A percentile compares a stretch with the other conserved stretches of the same genome.
Evolutionary conservation across 106 monocot species (phyloP).

Genomic region (Alisma plantagoaquatica): DNA sequence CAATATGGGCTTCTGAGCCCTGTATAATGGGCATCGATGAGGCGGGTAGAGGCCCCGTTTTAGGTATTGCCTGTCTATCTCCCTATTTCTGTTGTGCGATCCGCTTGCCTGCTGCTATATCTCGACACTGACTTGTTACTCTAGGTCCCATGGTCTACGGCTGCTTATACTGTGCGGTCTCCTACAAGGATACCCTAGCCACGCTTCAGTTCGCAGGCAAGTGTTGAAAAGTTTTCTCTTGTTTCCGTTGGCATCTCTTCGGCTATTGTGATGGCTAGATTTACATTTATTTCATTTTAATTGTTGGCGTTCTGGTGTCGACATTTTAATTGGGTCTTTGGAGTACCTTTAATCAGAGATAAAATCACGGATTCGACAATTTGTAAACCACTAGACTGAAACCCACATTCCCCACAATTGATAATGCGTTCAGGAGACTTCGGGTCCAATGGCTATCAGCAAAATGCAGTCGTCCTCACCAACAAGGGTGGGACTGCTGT

Average conservation of each 20-base stretch:
- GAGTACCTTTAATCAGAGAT: too few species aligned
- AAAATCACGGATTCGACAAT: not conserved
- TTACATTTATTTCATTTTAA: not conserved
- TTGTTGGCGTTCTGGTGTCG: not conserved
- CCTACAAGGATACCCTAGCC: constrained; percentile 63
- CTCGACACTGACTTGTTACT: not conserved
- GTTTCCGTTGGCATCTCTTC: not conserved
- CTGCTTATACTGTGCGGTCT: constrained; percentile 74
- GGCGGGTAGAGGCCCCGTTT: constrained; percentile 92
- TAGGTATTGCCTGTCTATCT: constrained; percentile 29
- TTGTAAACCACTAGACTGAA: not conserved
- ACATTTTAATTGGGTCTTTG: not conserved
- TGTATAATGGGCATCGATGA: constrained; percentile 99
- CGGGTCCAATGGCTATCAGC: too few species aligned
- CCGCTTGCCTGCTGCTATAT: not conserved
- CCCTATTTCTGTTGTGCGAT: not conserved
- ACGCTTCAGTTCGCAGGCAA: constrained; percentile 81
- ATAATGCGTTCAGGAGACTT: too few species aligned
- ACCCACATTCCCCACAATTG: too few species aligned
- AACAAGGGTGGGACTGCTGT: too few species aligned
- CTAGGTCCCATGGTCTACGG: constrained; percentile 99
- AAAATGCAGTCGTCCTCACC: too few species aligned
- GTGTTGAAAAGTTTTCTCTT: not conserved
- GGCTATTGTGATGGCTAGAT: not conserved
- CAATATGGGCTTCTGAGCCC: constrained; percentile 73